Conservation (phyloP, 768 basidiomycete genomes). For the Pholiota conissans region DNA sequence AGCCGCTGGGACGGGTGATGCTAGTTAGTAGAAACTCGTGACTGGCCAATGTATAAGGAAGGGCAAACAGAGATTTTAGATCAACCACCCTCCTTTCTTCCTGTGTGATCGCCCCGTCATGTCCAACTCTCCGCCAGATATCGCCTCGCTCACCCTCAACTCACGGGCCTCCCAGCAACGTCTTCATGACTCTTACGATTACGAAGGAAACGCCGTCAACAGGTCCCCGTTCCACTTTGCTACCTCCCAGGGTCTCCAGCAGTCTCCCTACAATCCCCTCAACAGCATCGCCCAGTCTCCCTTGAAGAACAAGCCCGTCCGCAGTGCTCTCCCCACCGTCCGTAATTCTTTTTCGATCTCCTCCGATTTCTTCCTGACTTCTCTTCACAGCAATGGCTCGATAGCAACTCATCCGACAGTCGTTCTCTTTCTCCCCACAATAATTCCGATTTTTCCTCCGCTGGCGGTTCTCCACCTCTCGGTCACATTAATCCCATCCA, state of each 20-base stretch:
- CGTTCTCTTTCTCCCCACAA: constrained; percentile 85
- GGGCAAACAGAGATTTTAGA: background rate
- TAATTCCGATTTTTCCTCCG: constrained; percentile 87
- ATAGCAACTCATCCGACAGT: constrained; percentile 66
- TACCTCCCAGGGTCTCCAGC: constrained; percentile 56
- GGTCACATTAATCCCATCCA: constrained; percentile 44
- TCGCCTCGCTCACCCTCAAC: constrained; percentile 74
- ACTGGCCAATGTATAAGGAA: constrained; percentile 8
- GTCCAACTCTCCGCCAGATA: constrained; percentile 81
- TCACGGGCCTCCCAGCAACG: constrained; percentile 64
- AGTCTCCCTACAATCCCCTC: constrained; percentile 61
- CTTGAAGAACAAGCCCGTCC: constrained; percentile 70
- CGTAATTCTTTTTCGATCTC: constrained; percentile 33
- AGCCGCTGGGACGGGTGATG: constrained; percentile 40
- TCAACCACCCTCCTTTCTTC: constrained; percentile 15
- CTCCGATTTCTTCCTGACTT: constrained; percentile 19
- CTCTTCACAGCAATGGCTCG: constrained; percentile 79
- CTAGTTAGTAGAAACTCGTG: constrained; percentile 28
- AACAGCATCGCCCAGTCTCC: constrained; percentile 61
- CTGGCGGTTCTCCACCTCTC: constrained; percentile 78
- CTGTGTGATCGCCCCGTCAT: constrained; percentile 44
- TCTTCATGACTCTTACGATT: constrained; percentile 86
- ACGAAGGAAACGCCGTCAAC: constrained; percentile 57
- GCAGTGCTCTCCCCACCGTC: constrained; percentile 75
- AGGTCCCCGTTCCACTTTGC: constrained; percentile 73